phyloP scores from a whole-genome alignment of 305 asterid species.

The Fraxinus angustifolia region DNA sequence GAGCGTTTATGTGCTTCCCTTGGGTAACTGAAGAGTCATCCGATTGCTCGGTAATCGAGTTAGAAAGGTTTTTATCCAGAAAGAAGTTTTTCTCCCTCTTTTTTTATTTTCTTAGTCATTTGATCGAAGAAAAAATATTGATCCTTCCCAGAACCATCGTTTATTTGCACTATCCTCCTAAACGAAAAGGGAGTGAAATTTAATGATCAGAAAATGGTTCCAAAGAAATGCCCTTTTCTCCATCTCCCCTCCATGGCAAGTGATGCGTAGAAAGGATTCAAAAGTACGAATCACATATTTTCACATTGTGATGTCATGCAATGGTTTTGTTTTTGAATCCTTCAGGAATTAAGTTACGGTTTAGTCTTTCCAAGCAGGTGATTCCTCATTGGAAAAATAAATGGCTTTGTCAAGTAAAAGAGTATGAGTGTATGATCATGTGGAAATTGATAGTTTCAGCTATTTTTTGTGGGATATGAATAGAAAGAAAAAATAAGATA shows the following conservation, averaged over 20 bases:
- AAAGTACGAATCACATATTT: not conserved
- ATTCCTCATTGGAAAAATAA: not conserved
- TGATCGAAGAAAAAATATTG: no score
- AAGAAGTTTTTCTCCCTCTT: no score
- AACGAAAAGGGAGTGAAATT: not conserved
- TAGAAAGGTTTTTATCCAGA: no score
- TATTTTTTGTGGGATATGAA: not conserved
- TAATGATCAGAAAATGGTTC: not conserved
- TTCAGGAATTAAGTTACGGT: not conserved
- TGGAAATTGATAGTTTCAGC: not conserved
- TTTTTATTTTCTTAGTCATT: no score
- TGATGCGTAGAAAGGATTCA: not conserved
- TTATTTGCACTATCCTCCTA: no score
- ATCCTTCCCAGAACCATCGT: no score
- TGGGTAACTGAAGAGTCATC: no score
- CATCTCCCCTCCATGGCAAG: not conserved
- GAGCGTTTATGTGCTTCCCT: not conserved
- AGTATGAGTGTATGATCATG: not conserved
- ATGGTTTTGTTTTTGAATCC: not conserved
- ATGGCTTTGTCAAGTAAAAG: not conserved
- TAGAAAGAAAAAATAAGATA: not conserved
- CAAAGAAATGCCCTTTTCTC: not conserved
- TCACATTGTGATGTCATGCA: not conserved
- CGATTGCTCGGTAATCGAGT: no score
- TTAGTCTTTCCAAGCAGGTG: not conserved